Conservation (phyloP, 345 rosid genomes). For the Gossypium ekmanianum region DNA sequence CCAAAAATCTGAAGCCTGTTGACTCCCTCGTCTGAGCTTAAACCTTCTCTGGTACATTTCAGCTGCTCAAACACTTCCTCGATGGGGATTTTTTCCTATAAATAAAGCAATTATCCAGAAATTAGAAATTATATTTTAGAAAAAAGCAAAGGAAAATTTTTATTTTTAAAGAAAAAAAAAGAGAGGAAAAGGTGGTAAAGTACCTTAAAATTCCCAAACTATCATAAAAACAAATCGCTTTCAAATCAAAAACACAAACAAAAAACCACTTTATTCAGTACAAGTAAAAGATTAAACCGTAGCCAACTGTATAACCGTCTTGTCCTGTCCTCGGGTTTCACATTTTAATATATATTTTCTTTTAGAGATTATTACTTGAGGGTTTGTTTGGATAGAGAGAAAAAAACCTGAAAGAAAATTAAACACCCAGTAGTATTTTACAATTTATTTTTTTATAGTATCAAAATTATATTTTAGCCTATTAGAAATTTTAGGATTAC, state of each 20-base stretch:
- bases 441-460: no score
- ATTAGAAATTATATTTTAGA: neutral
- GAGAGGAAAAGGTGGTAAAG: neutral
- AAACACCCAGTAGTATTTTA: no score
- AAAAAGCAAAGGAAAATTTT: neutral
- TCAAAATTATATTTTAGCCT: no score
- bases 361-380: neutral
- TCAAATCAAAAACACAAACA: neutral
- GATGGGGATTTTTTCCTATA: constrained; percentile 72
- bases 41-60: constrained; percentile 71
- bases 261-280: neutral
- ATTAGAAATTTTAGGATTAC: no score
- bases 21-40: constrained; percentile 57
- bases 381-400: neutral
- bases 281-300: neutral
- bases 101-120: neutral
- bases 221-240: neutral
- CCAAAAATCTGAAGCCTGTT: constrained; percentile 78
- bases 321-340: neutral
- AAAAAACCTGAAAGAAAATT: neutral
- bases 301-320: no score
- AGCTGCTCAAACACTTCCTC: constrained; percentile 53
- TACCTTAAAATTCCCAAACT: neutral
- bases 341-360: no score
- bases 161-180: neutral